Percentiles rank a stretch among this genome's conserved stretches.
These are phyloP conservation scores for Fraxinus latifolia DNA, from an alignment of 305 asterid species.

Conservation along the genomic window DNA sequence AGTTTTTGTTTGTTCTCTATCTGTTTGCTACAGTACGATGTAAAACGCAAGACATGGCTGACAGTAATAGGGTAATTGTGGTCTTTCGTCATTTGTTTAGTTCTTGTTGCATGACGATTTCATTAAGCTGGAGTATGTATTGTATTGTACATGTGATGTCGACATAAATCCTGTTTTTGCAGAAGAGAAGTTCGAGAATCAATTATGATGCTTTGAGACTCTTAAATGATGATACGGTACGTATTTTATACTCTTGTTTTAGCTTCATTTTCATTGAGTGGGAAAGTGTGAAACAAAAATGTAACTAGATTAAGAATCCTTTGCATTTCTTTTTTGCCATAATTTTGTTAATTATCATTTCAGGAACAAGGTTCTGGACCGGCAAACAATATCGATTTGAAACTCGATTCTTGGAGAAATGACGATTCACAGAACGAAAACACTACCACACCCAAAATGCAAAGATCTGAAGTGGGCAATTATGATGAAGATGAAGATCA, in stretches of 20 bases:
- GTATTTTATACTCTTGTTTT: background rate
- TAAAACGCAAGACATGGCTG: background rate
- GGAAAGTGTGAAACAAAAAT: background rate
- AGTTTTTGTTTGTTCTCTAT: background rate
- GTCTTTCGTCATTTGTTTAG: background rate
- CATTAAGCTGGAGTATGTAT: background rate
- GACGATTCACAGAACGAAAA: slow-evolving; percentile 9
- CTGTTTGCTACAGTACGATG: background rate
- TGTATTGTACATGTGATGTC: slow-evolving; percentile 2
- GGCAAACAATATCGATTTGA: background rate
- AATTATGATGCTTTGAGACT: slow-evolving; percentile 35
- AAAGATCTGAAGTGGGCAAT: slow-evolving; percentile 12
- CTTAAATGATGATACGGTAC: slow-evolving; percentile 31
- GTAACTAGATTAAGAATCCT: background rate
- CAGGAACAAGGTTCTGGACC: slow-evolving; percentile 24
- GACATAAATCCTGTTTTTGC: slow-evolving; percentile 20
- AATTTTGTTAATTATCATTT: background rate
- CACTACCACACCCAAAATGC: background rate
- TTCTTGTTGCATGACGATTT: background rate
- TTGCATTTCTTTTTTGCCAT: background rate
- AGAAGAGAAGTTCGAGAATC: slow-evolving; percentile 38
- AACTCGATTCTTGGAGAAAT: slow-evolving; percentile 2
- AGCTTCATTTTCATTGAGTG: background rate
- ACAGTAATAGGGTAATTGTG: background rate
- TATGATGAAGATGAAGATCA: slow-evolving; percentile 16